Evolutionary conservation across 2,329 filamentous ascomycete species (phyloP).

Genomic region (Fusarium mundagurra): DNA sequence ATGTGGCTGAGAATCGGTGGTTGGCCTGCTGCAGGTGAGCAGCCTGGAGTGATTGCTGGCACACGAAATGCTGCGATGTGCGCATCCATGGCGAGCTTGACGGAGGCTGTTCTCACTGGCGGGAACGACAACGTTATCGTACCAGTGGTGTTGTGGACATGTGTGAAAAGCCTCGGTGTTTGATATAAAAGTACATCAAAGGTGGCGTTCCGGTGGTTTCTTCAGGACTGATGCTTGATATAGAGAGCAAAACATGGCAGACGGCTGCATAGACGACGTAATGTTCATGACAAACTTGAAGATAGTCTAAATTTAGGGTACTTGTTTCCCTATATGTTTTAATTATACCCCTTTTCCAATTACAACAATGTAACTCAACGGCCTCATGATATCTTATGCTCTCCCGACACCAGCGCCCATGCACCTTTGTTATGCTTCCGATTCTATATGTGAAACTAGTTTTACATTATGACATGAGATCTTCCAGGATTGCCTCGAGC

Average conservation of each 20-base stretch:
- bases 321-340: neutral
- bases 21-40: constrained; percentile 68
- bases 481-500: constrained; percentile 87
- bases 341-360: constrained; percentile 30
- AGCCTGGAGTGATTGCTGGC: constrained; percentile 45
- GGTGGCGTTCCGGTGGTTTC: constrained; percentile 25
- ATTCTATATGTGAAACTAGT: constrained; percentile 6
- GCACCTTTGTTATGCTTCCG: constrained; percentile 7
- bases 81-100: constrained; percentile 84
- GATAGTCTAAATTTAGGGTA: constrained; percentile 1
- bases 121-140: constrained; percentile 99
- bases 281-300: constrained; percentile 33
- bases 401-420: constrained; percentile 15
- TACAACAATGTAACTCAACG: neutral
- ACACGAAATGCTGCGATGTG: constrained; percentile 77
- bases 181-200: constrained; percentile 45
- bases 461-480: constrained; percentile 55
- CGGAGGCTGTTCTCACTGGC: constrained; percentile 93
- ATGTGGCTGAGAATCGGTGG: constrained; percentile 80
- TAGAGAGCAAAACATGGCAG: constrained; percentile 14
- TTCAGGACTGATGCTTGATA: neutral
- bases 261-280: constrained; percentile 34
- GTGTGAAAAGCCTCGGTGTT: constrained; percentile 80
- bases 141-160: constrained; percentile 90
- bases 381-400: neutral